Evolutionary conservation across 208 protist species (phyloP).

Genomic region (Angomonas ambiguus): DNA sequence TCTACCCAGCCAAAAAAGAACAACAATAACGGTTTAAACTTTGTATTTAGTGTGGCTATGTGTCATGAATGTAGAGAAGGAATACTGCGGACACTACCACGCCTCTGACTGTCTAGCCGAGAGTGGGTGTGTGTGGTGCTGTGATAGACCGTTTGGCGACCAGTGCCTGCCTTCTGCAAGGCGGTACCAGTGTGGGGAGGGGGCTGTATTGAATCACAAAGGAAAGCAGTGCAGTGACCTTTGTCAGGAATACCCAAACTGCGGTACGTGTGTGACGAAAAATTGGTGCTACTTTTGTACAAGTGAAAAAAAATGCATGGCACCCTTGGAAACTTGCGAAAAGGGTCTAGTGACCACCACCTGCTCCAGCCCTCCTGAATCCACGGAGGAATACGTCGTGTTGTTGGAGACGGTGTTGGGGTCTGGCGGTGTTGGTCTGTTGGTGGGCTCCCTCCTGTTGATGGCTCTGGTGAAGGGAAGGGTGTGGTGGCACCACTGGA

Average conservation of each 20-base stretch:
- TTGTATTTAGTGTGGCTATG: not conserved
- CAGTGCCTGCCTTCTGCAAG: slow-evolving; percentile 17
- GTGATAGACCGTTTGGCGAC: slow-evolving; percentile 13
- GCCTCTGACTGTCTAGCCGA: not conserved
- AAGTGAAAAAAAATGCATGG: slow-evolving; percentile 11
- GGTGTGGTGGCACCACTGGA: slow-evolving; percentile 5
- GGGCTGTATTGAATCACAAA: slow-evolving; percentile 12
- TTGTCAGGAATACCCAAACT: slow-evolving; percentile 14
- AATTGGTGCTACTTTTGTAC: slow-evolving; percentile 42
- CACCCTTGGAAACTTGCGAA: slow-evolving; percentile 12
- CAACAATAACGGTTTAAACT: slow-evolving; percentile 12
- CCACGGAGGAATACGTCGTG: not conserved
- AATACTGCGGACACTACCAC: not conserved
- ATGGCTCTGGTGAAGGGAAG: not conserved
- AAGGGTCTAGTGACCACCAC: not conserved
- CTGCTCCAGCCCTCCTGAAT: not conserved
- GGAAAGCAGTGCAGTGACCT: slow-evolving; percentile 25
- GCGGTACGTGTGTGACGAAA: slow-evolving; percentile 16
- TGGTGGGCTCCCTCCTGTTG: not conserved
- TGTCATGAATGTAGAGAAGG: not conserved
- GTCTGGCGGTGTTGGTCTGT: not conserved
- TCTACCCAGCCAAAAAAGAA: too few species aligned
- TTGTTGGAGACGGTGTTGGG: not conserved
- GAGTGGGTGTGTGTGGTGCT: slow-evolving; percentile 5
- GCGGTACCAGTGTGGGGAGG: slow-evolving; percentile 8